Percentiles rank a stretch among this genome's conserved stretches.
Evolutionary conservation across 345 rosid species (phyloP).

Genomic region (Syzygium oleosum): DNA sequence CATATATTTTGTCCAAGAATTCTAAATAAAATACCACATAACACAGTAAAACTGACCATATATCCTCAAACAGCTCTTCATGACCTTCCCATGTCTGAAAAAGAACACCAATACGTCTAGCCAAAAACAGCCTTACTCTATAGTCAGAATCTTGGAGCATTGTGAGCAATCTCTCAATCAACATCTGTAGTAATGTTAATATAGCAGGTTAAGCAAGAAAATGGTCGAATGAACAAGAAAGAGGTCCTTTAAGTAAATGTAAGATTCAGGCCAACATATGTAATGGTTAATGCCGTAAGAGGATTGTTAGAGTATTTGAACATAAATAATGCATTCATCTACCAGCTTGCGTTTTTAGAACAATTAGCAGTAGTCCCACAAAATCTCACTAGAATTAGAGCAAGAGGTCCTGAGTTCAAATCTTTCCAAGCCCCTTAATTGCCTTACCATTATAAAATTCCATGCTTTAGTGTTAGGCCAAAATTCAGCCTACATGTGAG

Average conservation of each 20-base stretch:
- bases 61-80: slow-evolving; percentile 78
- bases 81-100: slow-evolving; percentile 99
- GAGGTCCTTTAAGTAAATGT: neutral
- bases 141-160: slow-evolving; percentile 81
- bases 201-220: neutral
- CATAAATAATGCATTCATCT: neutral
- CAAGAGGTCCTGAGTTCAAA: neutral
- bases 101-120: slow-evolving; percentile 64
- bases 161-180: slow-evolving; percentile 63
- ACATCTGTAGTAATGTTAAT: slow-evolving; percentile 34
- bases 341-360: neutral
- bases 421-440: neutral
- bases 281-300: neutral
- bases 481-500: neutral
- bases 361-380: neutral
- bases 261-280: neutral
- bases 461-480: neutral
- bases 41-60: slow-evolving; percentile 48
- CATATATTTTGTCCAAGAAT: neutral
- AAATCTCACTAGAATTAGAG: neutral
- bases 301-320: neutral
- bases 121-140: slow-evolving; percentile 71
- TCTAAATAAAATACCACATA: neutral
- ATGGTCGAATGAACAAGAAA: neutral
- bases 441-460: neutral